A percentile compares a stretch with the other conserved stretches of the same genome.
phyloP scores from a whole-genome alignment of 129 eudicot species.

The Mikania micrantha region DNA sequence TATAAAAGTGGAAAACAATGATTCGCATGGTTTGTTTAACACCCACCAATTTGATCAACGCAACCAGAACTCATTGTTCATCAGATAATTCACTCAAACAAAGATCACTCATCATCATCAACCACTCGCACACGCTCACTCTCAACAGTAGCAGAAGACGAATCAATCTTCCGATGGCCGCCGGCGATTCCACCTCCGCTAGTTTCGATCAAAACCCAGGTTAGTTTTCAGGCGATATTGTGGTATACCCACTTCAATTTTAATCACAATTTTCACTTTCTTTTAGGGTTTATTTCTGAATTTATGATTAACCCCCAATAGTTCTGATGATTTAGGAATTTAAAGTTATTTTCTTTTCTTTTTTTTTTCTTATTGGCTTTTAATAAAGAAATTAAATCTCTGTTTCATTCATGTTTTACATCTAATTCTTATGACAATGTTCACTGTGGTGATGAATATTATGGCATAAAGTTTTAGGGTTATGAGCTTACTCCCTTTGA shows the following conservation, averaged over 20 bases:
- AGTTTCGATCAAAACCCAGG: slow-evolving; percentile 11
- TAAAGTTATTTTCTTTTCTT: background rate
- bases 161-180: slow-evolving; percentile 13
- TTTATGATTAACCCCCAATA: background rate
- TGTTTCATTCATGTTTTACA: background rate
- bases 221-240: slow-evolving; percentile 8
- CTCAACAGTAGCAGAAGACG: background rate
- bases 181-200: slow-evolving; percentile 14
- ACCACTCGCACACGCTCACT: slow-evolving; percentile 2
- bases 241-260: background rate
- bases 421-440: background rate
- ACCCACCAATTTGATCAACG: background rate
- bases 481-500: background rate
- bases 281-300: slow-evolving; percentile 13
- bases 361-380: background rate
- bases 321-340: background rate
- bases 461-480: background rate
- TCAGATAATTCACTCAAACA: background rate
- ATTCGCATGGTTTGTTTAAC: slow-evolving; percentile 9
- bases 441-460: background rate
- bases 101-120: background rate
- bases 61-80: slow-evolving; percentile 1
- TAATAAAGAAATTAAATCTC: background rate
- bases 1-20: background rate
- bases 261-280: background rate